Evolutionary conservation across 352 stramenopile genomes (phyloP).

Genomic region (Elongisporangium anandrum): DNA sequence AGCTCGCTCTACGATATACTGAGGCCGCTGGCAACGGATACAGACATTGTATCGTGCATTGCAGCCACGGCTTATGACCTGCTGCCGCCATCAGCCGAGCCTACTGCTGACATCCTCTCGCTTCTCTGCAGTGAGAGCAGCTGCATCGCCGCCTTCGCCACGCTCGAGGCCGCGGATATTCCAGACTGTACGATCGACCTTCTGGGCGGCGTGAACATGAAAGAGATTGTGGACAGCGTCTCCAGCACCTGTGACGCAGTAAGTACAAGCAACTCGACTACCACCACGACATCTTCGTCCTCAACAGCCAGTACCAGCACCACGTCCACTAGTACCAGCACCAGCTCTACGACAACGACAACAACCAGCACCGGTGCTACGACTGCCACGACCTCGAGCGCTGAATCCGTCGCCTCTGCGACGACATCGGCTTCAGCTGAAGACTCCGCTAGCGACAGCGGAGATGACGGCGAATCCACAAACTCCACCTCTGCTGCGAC

Average conservation of each 20-base stretch:
- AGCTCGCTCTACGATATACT: constrained; percentile 30
- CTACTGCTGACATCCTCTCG: constrained; percentile 23
- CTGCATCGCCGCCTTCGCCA: constrained; percentile 20
- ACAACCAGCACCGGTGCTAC: background rate
- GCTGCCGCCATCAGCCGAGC: constrained; percentile 17
- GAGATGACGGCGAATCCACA: background rate
- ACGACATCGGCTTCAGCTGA: background rate
- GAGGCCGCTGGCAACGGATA: constrained; percentile 26
- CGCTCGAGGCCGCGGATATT: constrained; percentile 28
- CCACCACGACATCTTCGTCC: background rate
- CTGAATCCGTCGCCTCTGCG: background rate
- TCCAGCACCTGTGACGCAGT: constrained; percentile 1
- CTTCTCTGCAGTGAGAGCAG: constrained; percentile 21
- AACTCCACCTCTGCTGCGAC: background rate
- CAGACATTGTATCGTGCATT: constrained; percentile 27
- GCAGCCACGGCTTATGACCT: constrained; percentile 28
- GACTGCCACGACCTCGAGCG: background rate
- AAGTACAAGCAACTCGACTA: background rate
- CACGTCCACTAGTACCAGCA: background rate
- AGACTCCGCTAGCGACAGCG: background rate
- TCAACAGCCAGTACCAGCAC: background rate
- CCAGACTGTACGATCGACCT: constrained; percentile 38
- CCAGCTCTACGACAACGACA: constrained; percentile 1
- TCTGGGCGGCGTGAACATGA: constrained; percentile 39
- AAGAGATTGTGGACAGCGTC: constrained; percentile 19